phyloP scores from a whole-genome alignment of 768 basidiomycete genomes.

The Rhodocollybia butyracea region DNA sequence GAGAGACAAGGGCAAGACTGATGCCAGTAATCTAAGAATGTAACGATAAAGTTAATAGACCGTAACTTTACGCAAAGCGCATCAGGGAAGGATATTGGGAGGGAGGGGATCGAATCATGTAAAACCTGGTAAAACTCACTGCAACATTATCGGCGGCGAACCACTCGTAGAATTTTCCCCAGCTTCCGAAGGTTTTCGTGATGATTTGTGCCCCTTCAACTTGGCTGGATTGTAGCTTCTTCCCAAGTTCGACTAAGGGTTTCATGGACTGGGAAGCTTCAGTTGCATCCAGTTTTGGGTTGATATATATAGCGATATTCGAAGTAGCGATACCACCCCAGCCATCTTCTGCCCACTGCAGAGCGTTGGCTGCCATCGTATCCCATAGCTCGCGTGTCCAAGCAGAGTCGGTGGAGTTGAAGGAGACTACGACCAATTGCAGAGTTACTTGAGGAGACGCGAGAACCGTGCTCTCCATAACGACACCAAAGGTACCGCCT shows the following conservation, averaged over 20 bases:
- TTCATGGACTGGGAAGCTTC: slow-evolving; percentile 39
- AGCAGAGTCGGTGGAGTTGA: slow-evolving; percentile 12
- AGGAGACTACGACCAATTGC: slow-evolving; percentile 18
- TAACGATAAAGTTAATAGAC: background rate
- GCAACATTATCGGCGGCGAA: slow-evolving; percentile 37
- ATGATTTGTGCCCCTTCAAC: slow-evolving; percentile 21
- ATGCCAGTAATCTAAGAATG: slow-evolving; percentile 32
- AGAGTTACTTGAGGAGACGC: slow-evolving; percentile 20
- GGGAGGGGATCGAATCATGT: background rate
- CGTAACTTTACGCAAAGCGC: background rate
- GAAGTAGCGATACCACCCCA: slow-evolving; percentile 16
- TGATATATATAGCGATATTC: slow-evolving; percentile 37
- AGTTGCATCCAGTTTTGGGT: slow-evolving; percentile 33
- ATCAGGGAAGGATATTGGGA: background rate
- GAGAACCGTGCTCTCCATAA: slow-evolving; percentile 25
- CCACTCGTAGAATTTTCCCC: slow-evolving; percentile 34
- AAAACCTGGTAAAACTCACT: slow-evolving; percentile 20
- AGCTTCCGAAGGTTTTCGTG: slow-evolving; percentile 39
- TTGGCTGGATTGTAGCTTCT: background rate
- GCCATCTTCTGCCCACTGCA: slow-evolving; percentile 25
- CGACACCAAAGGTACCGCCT: slow-evolving; percentile 47
- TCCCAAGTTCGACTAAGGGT: slow-evolving; percentile 35
- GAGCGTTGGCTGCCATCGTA: slow-evolving; percentile 18
- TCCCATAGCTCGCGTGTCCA: slow-evolving; percentile 20
- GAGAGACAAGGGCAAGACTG: slow-evolving; percentile 40